These are phyloP conservation scores for Calocybe cyanea DNA, from an alignment of 768 basidiomycete genomes.

Conservation along the genomic window DNA sequence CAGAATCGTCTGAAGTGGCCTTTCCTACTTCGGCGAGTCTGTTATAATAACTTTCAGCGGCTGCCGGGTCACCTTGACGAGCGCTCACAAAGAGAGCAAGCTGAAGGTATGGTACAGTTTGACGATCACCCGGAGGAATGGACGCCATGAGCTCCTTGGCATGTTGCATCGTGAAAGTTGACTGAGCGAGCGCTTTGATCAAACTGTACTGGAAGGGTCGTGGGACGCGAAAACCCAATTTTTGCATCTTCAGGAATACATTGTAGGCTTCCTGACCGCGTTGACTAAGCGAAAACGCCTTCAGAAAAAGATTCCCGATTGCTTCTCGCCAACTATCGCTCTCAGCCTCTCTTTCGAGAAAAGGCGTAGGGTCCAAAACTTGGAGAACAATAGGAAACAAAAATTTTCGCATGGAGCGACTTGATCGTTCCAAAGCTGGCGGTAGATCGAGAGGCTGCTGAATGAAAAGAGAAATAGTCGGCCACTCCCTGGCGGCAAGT, in stretches of 20 bases:
- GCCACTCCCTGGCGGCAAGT: conserved; percentile 38
- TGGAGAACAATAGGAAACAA: conserved; percentile 15
- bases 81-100: conserved; percentile 52
- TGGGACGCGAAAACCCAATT: conserved; percentile 28
- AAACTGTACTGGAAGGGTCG: conserved; percentile 28
- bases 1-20: conserved; percentile 26
- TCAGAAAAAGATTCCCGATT: conserved; percentile 39
- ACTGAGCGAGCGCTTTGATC: conserved; percentile 40
- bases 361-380: conserved; percentile 30
- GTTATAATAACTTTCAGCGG: conserved; percentile 41
- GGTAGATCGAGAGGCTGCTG: not conserved
- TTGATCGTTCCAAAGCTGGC: not conserved
- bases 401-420: conserved; percentile 11
- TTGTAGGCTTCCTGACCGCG: conserved; percentile 33
- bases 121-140: not conserved
- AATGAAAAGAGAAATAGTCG: conserved; percentile 20
- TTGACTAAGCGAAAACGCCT: conserved; percentile 29
- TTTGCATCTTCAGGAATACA: conserved; percentile 35
- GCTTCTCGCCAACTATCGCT: conserved; percentile 21
- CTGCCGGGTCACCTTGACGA: conserved; percentile 44
- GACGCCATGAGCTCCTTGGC: conserved; percentile 19
- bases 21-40: conserved; percentile 26
- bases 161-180: conserved; percentile 11
- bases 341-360: conserved; percentile 20
- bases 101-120: conserved; percentile 21